Percentiles rank a stretch among this genome's conserved stretches.
Conservation (phyloP, 1,284 basidiomycete species). For the Ceratobasidium sp. region DNA sequence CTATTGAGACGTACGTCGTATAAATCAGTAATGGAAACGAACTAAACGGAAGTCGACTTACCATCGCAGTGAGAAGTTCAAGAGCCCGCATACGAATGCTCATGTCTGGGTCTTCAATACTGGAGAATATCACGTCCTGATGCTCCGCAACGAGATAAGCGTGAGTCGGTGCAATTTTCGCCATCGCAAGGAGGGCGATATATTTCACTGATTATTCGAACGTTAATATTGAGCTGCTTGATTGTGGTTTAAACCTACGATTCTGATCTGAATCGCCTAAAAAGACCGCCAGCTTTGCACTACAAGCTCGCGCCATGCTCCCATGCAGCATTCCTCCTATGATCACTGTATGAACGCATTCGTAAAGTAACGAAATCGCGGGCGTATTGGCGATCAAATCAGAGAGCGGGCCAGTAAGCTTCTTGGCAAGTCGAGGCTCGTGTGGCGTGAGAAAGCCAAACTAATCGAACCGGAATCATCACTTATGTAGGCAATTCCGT, state of each 20-base stretch:
- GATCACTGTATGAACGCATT: conserved; percentile 98
- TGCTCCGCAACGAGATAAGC: conserved; percentile 92
- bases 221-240: background rate
- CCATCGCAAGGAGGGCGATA: conserved; percentile 93
- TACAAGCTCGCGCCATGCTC: conserved; percentile 85
- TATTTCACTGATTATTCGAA: conserved; percentile 82
- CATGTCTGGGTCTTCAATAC: conserved; percentile 92
- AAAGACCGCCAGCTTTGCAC: conserved; percentile 93
- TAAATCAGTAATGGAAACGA: background rate
- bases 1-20: conserved; percentile 60
- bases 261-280: conserved; percentile 96
- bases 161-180: conserved; percentile 94
- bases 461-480: conserved; percentile 61
- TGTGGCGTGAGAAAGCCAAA: conserved; percentile 91
- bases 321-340: conserved; percentile 96
- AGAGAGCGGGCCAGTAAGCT: conserved; percentile 92
- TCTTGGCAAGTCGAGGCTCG: conserved; percentile 93
- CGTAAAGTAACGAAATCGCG: conserved; percentile 95
- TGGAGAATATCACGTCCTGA: conserved; percentile 90
- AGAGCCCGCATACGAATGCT: conserved; percentile 96
- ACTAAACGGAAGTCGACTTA: conserved; percentile 57
- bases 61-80: conserved; percentile 94
- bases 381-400: conserved; percentile 95
- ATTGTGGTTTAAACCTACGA: conserved; percentile 64
- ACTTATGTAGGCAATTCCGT: background rate